Evolutionary conservation across 2,329 filamentous ascomycete genomes (phyloP), one percentile per base, ranked within the genome.

Genomic region (Fusarium sterilihyphosum): DNA sequence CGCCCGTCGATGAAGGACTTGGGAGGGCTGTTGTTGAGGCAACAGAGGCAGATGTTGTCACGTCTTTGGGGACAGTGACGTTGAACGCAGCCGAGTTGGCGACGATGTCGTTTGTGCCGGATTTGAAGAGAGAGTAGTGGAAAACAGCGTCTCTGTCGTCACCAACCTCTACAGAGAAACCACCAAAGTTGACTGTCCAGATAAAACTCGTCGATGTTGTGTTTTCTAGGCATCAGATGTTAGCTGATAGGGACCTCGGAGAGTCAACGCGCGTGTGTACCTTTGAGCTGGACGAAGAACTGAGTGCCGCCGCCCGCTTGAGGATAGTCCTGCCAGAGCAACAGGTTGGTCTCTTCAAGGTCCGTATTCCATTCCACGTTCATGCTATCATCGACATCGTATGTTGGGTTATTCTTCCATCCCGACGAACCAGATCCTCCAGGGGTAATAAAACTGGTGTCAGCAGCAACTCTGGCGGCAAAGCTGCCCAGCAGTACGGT

Each of bases 251-350:
- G 3, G 5, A 3, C 20, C 3, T 35, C 5, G 14, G 22, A 24
- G 3, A 13, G 24, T 26, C 6, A 13, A 37, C 12, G 24, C 20
- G 37, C 22, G 53, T 40, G 41, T 49, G 22, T 33, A 74, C 65
- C 58, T 54, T 18, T 58, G 5, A 64, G 52, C n/a, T 47, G 33
- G 1, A 65, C 13, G 20, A 73, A 67, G 29, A 49, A 76, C 9
- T 64, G 63, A 16, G 50, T 68, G 17, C 63, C 62, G 9, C 58
- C 64, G 1, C 58, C 60, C 5, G 71, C 70, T 35, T 20, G 14
- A 20, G 76, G 76, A 24, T 78, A 78, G 8, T 77, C 65, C 46
- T 78, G 77, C 75, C 75, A 77, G 33, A 78, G 54, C 5, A 75
- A 18, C 20, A 78, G 61, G 16, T 70, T 68, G 16, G 78, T 77